Percentiles rank a stretch among this genome's conserved stretches.
Evolutionary conservation across 805 yeast species (phyloP).

Genomic region (Candida methanosorbosa): DNA sequence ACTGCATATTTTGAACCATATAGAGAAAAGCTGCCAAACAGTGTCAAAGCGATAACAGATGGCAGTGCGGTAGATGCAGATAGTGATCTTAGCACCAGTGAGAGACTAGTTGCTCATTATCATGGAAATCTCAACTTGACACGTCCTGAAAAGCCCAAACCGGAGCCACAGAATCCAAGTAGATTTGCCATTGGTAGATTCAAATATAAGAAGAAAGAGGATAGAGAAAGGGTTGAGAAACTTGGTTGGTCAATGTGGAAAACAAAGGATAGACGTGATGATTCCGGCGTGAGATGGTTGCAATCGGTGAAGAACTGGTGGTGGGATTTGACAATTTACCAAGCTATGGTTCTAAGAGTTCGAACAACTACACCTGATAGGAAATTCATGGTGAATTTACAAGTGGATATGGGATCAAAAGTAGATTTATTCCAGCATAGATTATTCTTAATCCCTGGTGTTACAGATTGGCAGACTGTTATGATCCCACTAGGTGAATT

Average conservation of each 20-base stretch:
- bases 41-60: constrained; percentile 4
- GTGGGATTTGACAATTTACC: constrained; percentile 66
- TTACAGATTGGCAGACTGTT: constrained; percentile 1
- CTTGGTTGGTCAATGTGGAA: constrained; percentile 80
- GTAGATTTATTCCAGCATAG: constrained; percentile 82
- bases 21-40: constrained; percentile 21
- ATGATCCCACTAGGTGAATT: constrained; percentile 68
- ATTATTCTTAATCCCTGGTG: constrained; percentile 60
- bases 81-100: no score
- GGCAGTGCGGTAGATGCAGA: no score
- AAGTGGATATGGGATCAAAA: constrained; percentile 68
- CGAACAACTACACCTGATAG: constrained; percentile 49
- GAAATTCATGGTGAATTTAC: constrained; percentile 71
- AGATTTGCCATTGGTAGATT: no score
- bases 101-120: constrained; percentile 48
- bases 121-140: constrained; percentile 64
- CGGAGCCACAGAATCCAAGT: no score
- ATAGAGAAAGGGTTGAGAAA: constrained; percentile 52
- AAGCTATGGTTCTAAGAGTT: constrained; percentile 60
- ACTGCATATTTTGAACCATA: constrained; percentile 36
- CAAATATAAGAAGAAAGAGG: no score
- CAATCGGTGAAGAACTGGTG: constrained; percentile 30
- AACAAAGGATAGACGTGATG: constrained; percentile 51
- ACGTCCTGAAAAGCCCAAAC: no score
- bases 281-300: constrained; percentile 34